These are phyloP conservation scores for Gaertneriomyces semiglobifer DNA, from an alignment of 192 early-diverging fungal genomes.

Conservation along the genomic window DNA sequence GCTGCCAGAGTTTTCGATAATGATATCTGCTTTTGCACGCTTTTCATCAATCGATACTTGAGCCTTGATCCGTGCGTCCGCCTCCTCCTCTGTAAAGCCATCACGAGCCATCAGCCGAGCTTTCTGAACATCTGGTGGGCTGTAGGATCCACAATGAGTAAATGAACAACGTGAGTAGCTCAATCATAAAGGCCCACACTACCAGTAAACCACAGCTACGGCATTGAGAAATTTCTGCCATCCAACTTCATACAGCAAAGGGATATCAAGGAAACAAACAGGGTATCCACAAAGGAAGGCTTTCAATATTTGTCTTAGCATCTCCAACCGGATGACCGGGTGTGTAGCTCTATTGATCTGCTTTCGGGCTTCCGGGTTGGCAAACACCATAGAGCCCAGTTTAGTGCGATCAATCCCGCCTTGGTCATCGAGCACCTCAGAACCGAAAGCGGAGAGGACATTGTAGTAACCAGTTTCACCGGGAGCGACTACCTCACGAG, in stretches of 20 bases:
- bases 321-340: constrained; percentile 80
- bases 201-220: constrained; percentile 79
- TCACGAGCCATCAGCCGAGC: constrained; percentile 72
- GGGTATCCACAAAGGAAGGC: constrained; percentile 67
- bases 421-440: constrained; percentile 50
- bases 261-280: constrained; percentile 84
- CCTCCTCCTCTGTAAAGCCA: constrained; percentile 58
- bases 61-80: constrained; percentile 67
- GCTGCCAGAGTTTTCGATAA: constrained; percentile 80
- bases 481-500: constrained; percentile 79
- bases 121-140: constrained; percentile 70
- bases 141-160: constrained; percentile 31
- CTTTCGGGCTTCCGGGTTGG: constrained; percentile 64
- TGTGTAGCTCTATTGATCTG: constrained; percentile 82
- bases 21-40: constrained; percentile 66
- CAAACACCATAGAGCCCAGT: constrained; percentile 78
- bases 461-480: constrained; percentile 66
- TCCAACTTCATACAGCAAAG: constrained; percentile 86
- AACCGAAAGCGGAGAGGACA: constrained; percentile 76
- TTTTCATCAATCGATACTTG: constrained; percentile 86
- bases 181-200: constrained; percentile 27
- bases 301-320: constrained; percentile 62
- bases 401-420: constrained; percentile 68
- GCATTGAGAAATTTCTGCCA: constrained; percentile 68
- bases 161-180: neutral